Evolutionary conservation across 2,329 filamentous ascomycete species (phyloP), one percentile per base, ranked within the genome.

Genomic region (Pyrenochaeta sp.): DNA sequence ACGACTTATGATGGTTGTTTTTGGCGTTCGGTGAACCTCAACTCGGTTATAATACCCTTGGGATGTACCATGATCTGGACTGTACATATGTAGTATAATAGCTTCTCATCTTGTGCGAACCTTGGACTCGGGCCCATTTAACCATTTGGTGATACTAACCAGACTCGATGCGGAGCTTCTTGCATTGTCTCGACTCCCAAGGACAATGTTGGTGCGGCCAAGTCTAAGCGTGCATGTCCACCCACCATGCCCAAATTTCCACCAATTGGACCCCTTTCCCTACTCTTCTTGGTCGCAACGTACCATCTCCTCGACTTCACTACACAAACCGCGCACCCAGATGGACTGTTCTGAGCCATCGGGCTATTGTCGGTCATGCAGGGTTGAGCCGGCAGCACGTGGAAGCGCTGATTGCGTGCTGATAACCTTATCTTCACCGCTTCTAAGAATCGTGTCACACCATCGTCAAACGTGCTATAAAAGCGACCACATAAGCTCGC

Each of bases 391-490:
- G 9, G 12, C 14, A 15, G 4, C 23, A 42, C 54, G 54, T 59
- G 56, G 39, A 56, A 31, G 48, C 17, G 50, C 33, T 59, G 44
- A 58, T 58, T 55, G 56, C 54, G 51, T 54, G 58, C 51, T 56
- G 63, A 63, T 67, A 68, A 60, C 60, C 60, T 61, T 66, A 67
- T 67, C 64, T 56, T 61, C 60, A 64, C 60, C 60, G 54, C 56
- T 49, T 27, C 35, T 30, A 10, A 39, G 12, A 29, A 20, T 17
- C 7, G 31, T 37, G 17, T 21, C 15, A 30, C 1, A 35, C 23
- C n/a, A 23, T 39, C 36, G 20, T 18, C 20, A 23, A n/a, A 23
- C 36, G 21, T n/a, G 18, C 20, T 39, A 39, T 39, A 39, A 27
- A 18, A 10, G n/a, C 2, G 20, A 39, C 36, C 17, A 20, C 35